Evolutionary conservation across 768 basidiomycete species (phyloP), one percentile per base, ranked within the genome.

Genomic region (Boletus vinaceobasis): DNA sequence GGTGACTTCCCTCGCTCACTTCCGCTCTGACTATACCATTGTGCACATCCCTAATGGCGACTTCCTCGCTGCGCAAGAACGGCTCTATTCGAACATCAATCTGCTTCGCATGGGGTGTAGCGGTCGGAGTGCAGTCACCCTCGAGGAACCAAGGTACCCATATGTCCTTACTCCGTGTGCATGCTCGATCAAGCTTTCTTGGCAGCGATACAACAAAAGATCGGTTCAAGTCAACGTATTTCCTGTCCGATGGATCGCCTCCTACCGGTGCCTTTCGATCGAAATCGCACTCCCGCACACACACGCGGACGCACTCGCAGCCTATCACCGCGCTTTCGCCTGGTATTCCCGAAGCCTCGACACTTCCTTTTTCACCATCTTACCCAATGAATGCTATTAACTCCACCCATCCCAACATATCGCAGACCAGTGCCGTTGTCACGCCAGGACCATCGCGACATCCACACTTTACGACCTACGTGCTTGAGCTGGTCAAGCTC

Each of bases 1-100:
- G 82, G 82, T 84, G 52, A 93, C 91, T 27, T 92, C 90, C 11
- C 81, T 93, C 27, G 88, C 89, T 42, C 86, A 89, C 74, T 93
- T 93, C 67, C 88, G 88, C 52, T 91, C 90, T 2, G 90, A 93
- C 75, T 89, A 84, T 67, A 88, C 88, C 52, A 90, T 93, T 56
- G 87, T 93, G 32, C 85, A 81, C 55, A 83, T 93, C 49, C 89
- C 89, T 0, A 72, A 77, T 43, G 91, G 71, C 13, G 76, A 86
- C 68, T 88, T 85, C 70, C 76, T 80, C 19, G 77, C 79, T 37
- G 76, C 78, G 32, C 80, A 79, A 56, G 82, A 88, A 53, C 83
- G 82, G 59, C 79, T 93, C 31, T 90, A 88, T 69, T 78, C 85
- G 48, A 93, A 93, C 64, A 89, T 93, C 61, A 87, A 88, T 68